Evolutionary conservation across 257 asterid species (phyloP).

Genomic region (Paulownia fortunei): DNA sequence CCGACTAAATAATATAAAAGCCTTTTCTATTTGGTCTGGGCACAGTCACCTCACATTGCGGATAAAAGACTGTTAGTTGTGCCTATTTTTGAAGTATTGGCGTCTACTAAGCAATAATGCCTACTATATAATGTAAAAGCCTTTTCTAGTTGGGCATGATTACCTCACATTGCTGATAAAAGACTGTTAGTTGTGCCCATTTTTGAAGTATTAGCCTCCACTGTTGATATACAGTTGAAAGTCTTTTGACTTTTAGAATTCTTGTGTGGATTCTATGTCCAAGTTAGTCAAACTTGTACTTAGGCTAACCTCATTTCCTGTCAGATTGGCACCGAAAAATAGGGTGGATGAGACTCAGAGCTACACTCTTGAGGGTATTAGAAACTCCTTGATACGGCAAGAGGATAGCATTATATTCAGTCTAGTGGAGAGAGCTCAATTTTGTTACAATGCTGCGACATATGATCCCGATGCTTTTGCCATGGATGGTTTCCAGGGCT

Average conservation of each 20-base stretch:
- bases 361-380: slow-evolving; percentile 78
- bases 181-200: background rate
- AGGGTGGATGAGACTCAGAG: slow-evolving; percentile 73
- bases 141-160: background rate
- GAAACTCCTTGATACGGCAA: slow-evolving; percentile 71
- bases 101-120: too few relatives aligned
- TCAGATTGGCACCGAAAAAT: slow-evolving; percentile 50
- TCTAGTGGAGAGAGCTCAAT: slow-evolving; percentile 86
- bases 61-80: background rate
- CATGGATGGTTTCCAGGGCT: slow-evolving; percentile 72
- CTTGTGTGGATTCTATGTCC: background rate
- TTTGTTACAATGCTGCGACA: slow-evolving; percentile 61
- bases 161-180: too few relatives aligned
- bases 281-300: slow-evolving; percentile 22
- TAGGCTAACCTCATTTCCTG: slow-evolving; percentile 12
- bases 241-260: background rate
- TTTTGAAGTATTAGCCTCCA: background rate
- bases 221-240: background rate
- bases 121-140: background rate
- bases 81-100: too few relatives aligned
- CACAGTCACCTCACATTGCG: background rate
- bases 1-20: background rate
- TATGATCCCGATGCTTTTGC: slow-evolving; percentile 64
- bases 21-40: background rate
- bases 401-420: slow-evolving; percentile 90